Base-by-base conservation (phyloP, 2,329 filamentous ascomycete genomes). In the Fusarium continuum region DNA sequence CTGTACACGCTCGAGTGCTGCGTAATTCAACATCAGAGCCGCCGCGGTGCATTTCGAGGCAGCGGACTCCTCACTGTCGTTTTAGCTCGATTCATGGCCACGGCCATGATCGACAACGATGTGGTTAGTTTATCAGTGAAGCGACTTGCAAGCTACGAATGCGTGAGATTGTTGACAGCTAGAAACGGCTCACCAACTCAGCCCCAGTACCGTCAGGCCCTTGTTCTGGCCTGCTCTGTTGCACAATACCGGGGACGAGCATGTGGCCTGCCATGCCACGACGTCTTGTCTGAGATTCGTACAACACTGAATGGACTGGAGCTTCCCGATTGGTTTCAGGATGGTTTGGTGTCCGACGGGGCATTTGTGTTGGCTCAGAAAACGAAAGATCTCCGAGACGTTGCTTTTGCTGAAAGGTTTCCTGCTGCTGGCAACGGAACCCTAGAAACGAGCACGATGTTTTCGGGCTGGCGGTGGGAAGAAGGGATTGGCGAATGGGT, bases 341-440 rank as follows among this genome's bases (percentile, higher is more conserved):
- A 71, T 25, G 76, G 74, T 17, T 70, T 86, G 28, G 76, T 76
- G 25, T 72, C 75, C 4, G 82, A 84, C 25, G 78, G 78, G 2
- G 83, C 83, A 0, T 84, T 85, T 63, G 69, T 80, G 25, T 71
- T 85, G 23, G 83, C 84, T 1, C 80, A 83, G 55, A 77, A 79
- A 48, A 85, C 82, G 13, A 81, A 80, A 49, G 80, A 84, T 62
- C 72, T 86, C 7, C 75, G 80, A 22, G 83, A 86, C 62, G 77
- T 86, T 34, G 80, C 79, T 9, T 85, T 83, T 65, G 84, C 83
- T 4, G 84, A 86, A 63, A 77, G 72, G 25, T 72, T 84, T 22
- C 52, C 65, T 19, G 51, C 36, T 7, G 51, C 59, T 19, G 44
- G 47, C 13, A 58, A 55, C 19, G 50, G 48, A 16, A 47, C 41